A percentile compares a stretch with the other conserved stretches of the same genome.
Conservation (phyloP, 2,329 filamentous ascomycete genomes). For the Cryphonectria naterciae region DNA sequence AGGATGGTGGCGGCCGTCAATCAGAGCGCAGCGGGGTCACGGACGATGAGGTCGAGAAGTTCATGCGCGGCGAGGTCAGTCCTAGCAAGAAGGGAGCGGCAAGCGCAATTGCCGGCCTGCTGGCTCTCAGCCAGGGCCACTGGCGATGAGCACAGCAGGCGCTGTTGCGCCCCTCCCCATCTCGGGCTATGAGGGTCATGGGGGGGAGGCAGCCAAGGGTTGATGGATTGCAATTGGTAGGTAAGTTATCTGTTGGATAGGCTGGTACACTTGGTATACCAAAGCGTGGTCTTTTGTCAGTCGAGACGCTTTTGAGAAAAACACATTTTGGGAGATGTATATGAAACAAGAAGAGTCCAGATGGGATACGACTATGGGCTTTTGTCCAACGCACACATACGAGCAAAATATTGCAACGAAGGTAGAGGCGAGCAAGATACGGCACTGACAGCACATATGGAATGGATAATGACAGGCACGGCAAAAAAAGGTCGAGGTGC, state of each 20-base stretch:
- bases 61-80: slow-evolving; percentile 70
- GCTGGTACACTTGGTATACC: neutral
- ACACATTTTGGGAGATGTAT: neutral
- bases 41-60: slow-evolving; percentile 70
- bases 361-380: neutral
- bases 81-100: slow-evolving; percentile 79
- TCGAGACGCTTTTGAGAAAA: neutral
- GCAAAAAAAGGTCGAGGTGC: neutral
- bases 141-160: slow-evolving; percentile 63
- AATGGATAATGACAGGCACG: neutral
- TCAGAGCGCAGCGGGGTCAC: slow-evolving; percentile 32
- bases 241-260: no score
- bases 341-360: neutral
- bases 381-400: neutral
- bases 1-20: slow-evolving; percentile 15
- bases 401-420: neutral
- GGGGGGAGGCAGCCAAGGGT: no score
- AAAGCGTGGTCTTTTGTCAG: neutral
- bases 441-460: neutral
- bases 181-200: neutral
- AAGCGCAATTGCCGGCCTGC: slow-evolving; percentile 85
- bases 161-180: neutral
- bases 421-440: neutral
- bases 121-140: slow-evolving; percentile 89
- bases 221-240: no score